Conservation (phyloP, 208 protist genomes). For the Acanthamoeba sp. region DNA sequence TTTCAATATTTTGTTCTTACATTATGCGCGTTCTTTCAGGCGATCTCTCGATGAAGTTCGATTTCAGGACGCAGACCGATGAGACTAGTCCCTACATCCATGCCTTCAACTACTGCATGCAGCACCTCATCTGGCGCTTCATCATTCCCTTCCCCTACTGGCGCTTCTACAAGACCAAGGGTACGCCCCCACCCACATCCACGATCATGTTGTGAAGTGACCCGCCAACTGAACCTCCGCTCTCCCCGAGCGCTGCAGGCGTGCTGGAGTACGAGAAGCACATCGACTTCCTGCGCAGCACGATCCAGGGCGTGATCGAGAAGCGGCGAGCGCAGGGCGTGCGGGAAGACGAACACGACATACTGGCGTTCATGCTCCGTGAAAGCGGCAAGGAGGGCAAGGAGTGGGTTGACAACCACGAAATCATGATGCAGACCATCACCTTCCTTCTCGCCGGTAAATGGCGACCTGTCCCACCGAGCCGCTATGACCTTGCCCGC, state of each 20-base stretch:
- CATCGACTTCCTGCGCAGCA: constrained; percentile 42
- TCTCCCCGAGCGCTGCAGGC: neutral
- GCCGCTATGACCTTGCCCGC: no score
- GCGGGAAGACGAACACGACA: constrained; percentile 47
- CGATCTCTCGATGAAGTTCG: constrained; percentile 45
- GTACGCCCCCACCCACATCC: neutral
- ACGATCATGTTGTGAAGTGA: neutral
- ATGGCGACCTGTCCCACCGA: no score
- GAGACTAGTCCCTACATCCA: constrained; percentile 46
- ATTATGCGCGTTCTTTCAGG: neutral
- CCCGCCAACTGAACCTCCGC: neutral
- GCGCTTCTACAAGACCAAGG: constrained; percentile 35
- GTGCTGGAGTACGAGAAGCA: constrained; percentile 65
- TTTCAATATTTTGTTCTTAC: constrained; percentile 6
- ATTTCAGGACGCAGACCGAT: constrained; percentile 57
- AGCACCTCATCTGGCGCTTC: constrained; percentile 59
- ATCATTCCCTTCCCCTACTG: constrained; percentile 51
- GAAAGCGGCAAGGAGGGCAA: neutral
- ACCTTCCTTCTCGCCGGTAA: constrained; percentile 53
- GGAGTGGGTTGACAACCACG: constrained; percentile 43
- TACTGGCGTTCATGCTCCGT: constrained; percentile 4
- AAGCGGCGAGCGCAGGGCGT: constrained; percentile 6
- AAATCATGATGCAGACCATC: constrained; percentile 33
- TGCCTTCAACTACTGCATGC: constrained; percentile 66
- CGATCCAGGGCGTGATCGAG: constrained; percentile 27